Evolutionary conservation across 768 basidiomycete genomes (phyloP), one percentile per base, ranked within the genome.

Genomic region (Roridomyces roridus): DNA sequence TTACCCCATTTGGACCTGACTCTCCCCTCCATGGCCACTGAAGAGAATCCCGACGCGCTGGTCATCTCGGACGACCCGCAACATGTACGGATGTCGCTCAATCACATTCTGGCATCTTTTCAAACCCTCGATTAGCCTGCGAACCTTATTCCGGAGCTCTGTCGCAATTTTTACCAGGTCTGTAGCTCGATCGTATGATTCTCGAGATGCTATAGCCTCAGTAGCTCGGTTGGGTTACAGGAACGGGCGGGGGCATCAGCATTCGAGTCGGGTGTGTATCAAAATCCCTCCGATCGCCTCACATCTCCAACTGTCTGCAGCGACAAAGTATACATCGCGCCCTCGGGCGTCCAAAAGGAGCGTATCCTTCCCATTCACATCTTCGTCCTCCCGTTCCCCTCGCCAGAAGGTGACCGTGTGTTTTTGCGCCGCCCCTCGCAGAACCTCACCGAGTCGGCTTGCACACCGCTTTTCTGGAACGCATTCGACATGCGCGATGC

Each of bases 381-480:
- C 46, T 96, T 95, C 62, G 93, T 95, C 6, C 78, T 95, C 24
- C 89, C 92, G 0, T 94, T 84, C 66, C 89, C 89, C 2, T 81
- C 85, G 34, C 86, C 85, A 1, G 81, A 87, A 60, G 78, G 84
- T 10, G 87, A 91, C 67, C 82, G 92, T 48, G 77, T 87, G 50
- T 93, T 94, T 71, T 82, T 95, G 46, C 84, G 93, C 47, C 85
- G 87, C 24, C 92, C 94, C 10, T 75, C 78, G 11, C 69, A 78
- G 58, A 82, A 85, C 55, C 78, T 95, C 57, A 94, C 91, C 65
- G 92, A 95, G 66, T 91, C 89, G 1, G 90, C 90, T 0, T 95
- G 94, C 70, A 94, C 93, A 0, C 94, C 94, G 12, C 77, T 94
- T 15, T 96, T 96, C 77, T 95, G 91, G 91, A 94, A 93, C 67